These are phyloP conservation scores for Ganoderma boninense DNA, from an alignment of 1,284 basidiomycete genomes.

Conservation along the genomic window DNA sequence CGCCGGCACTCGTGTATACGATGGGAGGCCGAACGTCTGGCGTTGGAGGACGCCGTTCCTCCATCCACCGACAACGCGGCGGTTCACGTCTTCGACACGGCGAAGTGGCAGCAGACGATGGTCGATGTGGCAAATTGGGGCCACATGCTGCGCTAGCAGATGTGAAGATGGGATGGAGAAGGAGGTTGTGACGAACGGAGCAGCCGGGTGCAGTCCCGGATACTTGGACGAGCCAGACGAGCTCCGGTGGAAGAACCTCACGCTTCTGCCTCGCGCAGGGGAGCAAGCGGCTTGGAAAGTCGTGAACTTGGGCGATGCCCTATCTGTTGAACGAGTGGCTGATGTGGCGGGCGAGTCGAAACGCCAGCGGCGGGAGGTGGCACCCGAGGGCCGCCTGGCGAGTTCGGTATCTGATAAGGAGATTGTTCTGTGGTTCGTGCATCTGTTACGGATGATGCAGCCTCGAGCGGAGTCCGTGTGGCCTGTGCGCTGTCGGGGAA, in stretches of 20 bases:
- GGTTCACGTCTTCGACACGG: not conserved
- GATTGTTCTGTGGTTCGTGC: not conserved
- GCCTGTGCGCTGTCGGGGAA: not conserved
- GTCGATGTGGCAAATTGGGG: not conserved
- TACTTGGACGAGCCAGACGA: not conserved
- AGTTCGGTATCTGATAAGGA: not conserved
- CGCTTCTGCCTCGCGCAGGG: not conserved
- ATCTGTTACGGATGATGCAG: not conserved
- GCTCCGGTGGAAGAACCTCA: not conserved
- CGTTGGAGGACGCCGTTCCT: not conserved
- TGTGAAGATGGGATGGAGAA: not conserved
- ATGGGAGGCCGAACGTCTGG: not conserved
- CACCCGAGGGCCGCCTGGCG: not conserved
- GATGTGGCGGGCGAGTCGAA: not conserved
- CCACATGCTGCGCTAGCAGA: not conserved
- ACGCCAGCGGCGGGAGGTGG: not conserved
- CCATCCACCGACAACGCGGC: not conserved
- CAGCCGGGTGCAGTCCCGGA: not conserved
- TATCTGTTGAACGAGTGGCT: not conserved
- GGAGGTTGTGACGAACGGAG: not conserved
- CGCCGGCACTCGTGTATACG: not conserved
- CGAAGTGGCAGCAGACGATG: not conserved
- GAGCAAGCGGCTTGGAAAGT: not conserved
- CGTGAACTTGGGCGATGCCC: not conserved
- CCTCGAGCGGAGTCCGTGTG: not conserved